Percentiles rank a stretch among this genome's conserved stretches.
phyloP scores from a whole-genome alignment of 192 early-diverging fungal species.

The Helicostylum pulchrum region DNA sequence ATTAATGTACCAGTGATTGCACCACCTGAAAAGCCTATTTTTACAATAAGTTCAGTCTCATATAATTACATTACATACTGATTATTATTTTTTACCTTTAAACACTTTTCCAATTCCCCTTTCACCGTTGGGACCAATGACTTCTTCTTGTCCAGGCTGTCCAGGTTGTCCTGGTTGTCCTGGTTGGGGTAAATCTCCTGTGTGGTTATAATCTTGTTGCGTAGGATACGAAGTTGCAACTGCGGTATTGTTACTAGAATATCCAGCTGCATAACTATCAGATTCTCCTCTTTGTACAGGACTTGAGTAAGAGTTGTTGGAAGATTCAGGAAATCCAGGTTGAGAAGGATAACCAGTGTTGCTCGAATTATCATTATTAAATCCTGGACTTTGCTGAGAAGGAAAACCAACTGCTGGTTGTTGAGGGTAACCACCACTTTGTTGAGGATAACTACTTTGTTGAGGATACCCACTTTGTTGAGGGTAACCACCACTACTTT shows the following conservation, averaged over 20 bases:
- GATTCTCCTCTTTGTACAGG: too few relatives aligned
- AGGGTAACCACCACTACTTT: background rate
- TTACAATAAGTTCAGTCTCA: background rate
- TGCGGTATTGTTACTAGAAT: background rate
- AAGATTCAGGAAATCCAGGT: too few relatives aligned
- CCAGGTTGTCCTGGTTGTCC: background rate
- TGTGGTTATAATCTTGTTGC: background rate
- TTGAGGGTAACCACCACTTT: background rate
- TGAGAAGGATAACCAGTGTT: too few relatives aligned
- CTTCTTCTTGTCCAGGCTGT: background rate
- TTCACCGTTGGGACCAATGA: background rate
- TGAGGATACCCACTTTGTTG: background rate
- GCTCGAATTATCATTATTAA: too few relatives aligned
- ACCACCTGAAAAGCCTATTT: conserved; percentile 11
- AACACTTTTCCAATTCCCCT: background rate
- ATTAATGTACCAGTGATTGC: conserved; percentile 13
- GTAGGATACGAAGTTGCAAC: background rate
- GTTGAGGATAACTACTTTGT: background rate
- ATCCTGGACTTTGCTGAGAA: background rate
- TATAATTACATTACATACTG: background rate
- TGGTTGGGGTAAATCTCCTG: background rate
- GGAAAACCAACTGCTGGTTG: background rate
- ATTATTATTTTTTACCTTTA: background rate
- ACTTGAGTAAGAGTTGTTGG: too few relatives aligned
- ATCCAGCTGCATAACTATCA: background rate